A percentile compares a stretch with the other conserved stretches of the same genome.
Conservation (phyloP, 805 yeast species). For the Torulaspora quercuum region DNA sequence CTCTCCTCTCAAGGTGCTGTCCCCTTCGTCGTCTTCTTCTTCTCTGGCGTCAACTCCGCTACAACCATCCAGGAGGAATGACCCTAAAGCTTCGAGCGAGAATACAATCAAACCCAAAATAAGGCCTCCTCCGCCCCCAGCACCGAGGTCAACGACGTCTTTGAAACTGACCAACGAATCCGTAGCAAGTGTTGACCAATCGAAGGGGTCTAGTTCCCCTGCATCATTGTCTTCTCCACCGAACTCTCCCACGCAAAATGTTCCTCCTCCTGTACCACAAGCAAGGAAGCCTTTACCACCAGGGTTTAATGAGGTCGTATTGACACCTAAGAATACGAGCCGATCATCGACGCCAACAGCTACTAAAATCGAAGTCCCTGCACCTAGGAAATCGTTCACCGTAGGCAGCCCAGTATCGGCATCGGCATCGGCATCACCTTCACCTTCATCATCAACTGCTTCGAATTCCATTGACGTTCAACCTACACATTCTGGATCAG, state of each 20-base stretch:
- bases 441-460: conserved; percentile 12
- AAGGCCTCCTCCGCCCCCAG: conserved; percentile 26
- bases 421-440: conserved; percentile 17
- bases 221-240: not conserved
- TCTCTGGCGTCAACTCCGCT: conserved; percentile 16
- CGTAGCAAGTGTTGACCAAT: not conserved
- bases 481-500: conserved; percentile 4
- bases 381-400: conserved; percentile 16
- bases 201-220: not conserved
- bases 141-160: conserved; percentile 11
- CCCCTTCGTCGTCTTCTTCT: conserved; percentile 10
- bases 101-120: conserved; percentile 13
- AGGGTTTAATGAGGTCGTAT: conserved; percentile 35
- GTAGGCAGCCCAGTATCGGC: conserved; percentile 14
- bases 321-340: conserved; percentile 36
- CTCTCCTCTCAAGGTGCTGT: conserved; percentile 3
- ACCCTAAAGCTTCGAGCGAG: conserved; percentile 10
- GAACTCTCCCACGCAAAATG: not conserved
- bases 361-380: conserved; percentile 21
- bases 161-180: conserved; percentile 2
- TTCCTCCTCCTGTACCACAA: conserved; percentile 35
- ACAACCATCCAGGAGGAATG: conserved; percentile 17
- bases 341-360: conserved; percentile 17
- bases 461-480: conserved; percentile 7
- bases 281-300: conserved; percentile 40